These are phyloP conservation scores for Xanthoconium stramineum DNA, from an alignment of 768 basidiomycete genomes.

Conservation along the genomic window DNA sequence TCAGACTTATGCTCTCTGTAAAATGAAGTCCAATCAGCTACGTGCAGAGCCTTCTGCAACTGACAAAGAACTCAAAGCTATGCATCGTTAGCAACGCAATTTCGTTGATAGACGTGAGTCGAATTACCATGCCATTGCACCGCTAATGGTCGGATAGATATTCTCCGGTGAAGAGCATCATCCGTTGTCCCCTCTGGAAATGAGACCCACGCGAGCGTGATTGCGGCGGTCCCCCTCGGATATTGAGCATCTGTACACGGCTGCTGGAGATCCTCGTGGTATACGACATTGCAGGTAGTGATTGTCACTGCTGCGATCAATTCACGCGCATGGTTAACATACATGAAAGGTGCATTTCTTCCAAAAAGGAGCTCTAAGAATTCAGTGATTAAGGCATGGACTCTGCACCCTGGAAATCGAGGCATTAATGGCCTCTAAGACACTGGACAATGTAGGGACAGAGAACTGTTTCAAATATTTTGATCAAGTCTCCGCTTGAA, in stretches of 20 bases:
- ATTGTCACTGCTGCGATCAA: constrained; percentile 4
- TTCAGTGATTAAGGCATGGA: constrained; percentile 33
- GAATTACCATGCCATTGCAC: not conserved
- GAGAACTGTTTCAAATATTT: constrained; percentile 34
- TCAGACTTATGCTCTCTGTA: constrained; percentile 34
- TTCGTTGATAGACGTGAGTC: constrained; percentile 37
- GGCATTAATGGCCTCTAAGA: constrained; percentile 16
- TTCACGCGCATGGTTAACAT: constrained; percentile 7
- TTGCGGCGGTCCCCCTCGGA: constrained; percentile 42
- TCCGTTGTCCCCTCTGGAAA: constrained; percentile 21
- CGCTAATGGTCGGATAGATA: constrained; percentile 33
- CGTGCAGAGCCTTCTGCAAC: constrained; percentile 33
- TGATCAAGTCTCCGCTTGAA: constrained; percentile 42
- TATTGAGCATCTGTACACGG: constrained; percentile 25
- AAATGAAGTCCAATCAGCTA: constrained; percentile 34
- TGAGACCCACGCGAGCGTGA: constrained; percentile 32
- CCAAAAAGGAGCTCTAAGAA: constrained; percentile 34
- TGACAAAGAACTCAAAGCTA: constrained; percentile 27
- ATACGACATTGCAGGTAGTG: constrained; percentile 37
- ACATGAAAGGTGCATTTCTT: constrained; percentile 36
- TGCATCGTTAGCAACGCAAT: constrained; percentile 28
- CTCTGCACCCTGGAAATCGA: constrained; percentile 13
- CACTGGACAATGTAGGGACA: constrained; percentile 30
- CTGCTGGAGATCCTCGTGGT: constrained; percentile 42
- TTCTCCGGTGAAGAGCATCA: constrained; percentile 39